These are phyloP conservation scores for Oidium heveae DNA, from an alignment of 2,329 filamentous ascomycete genomes.

Conservation along the genomic window DNA sequence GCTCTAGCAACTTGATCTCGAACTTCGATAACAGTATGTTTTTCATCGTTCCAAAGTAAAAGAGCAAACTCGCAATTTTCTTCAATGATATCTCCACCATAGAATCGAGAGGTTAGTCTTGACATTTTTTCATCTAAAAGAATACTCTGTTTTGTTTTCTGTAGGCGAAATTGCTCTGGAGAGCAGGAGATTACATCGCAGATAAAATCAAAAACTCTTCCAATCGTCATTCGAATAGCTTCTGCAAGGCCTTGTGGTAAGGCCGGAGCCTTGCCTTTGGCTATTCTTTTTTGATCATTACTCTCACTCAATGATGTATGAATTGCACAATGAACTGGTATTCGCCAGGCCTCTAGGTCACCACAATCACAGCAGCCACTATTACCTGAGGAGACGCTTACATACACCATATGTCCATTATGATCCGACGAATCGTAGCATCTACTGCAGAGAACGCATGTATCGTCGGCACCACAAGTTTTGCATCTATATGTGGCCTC, in stretches of 20 bases:
- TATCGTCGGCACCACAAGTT: conserved; percentile 84
- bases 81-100: conserved; percentile 35
- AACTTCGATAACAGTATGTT: conserved; percentile 85
- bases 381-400: conserved; percentile 70
- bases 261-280: conserved; percentile 33
- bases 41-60: conserved; percentile 93
- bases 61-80: conserved; percentile 55
- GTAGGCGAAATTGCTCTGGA: conserved; percentile 72
- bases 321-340: conserved; percentile 76
- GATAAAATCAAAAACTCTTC: conserved; percentile 71
- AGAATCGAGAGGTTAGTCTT: conserved; percentile 51
- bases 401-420: conserved; percentile 72
- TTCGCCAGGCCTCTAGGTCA: conserved; percentile 79
- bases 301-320: conserved; percentile 39
- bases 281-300: conserved; percentile 18
- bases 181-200: conserved; percentile 97
- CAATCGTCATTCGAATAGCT: conserved; percentile 65
- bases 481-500: conserved; percentile 89
- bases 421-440: conserved; percentile 95
- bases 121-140: conserved; percentile 58
- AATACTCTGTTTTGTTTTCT: conserved; percentile 65
- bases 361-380: conserved; percentile 95
- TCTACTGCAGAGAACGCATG: conserved; percentile 76
- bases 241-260: conserved; percentile 53
- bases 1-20: conserved; percentile 73